Evolutionary conservation across 176 grass and related monocot genomes (phyloP), one percentile per base, ranked within the genome.

Genomic region (Avena atlantica): DNA sequence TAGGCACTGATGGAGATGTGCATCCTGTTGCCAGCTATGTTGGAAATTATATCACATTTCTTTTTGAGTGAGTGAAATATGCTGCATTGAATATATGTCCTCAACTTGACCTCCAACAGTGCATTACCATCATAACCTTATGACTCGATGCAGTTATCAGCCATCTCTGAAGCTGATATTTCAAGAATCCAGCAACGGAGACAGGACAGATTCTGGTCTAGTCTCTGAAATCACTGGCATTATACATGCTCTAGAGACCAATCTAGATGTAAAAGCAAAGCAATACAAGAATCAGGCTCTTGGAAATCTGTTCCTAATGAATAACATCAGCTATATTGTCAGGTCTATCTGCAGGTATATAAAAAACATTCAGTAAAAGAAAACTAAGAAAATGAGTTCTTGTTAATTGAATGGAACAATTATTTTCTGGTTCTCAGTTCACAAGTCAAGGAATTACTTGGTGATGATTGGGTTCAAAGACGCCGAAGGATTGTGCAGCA

Each of bases 251-350:
- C 77, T 97, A 53, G 89, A 92, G 85, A 90, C 50, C 52, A 97
- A 97, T 50, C 50, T 94, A 29, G 90, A 92, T 59, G 34, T 20
- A 37, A 97, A 94, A 80, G 86, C 92, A 20, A 92, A 94, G 31
- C 82, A 89, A 29, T 90, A 74, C 36, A 86, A 87, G 79, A 90
- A 94, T 88, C 76, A 14, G 42, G 69, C 86, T 82, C 74, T 88
- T 34, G 74, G 74, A 20, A 45, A 92, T 62, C 13, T 97, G 42
- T 96, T 96, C 80, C 51, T 96, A 63, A 93, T 96, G 94, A 96
- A 96, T 78, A 96, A 97, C 24, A 87, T 90, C 74, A 88, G 90
- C 66, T 94, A 97, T 84, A 92, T 97, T 60, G 73, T 91, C 64
- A 97, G 45, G 67, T 92, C 86, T 50, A 74, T 97, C 56, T 50